Evolutionary conservation across 805 yeast species (phyloP).

Genomic region (Kuraishia capsulata): DNA sequence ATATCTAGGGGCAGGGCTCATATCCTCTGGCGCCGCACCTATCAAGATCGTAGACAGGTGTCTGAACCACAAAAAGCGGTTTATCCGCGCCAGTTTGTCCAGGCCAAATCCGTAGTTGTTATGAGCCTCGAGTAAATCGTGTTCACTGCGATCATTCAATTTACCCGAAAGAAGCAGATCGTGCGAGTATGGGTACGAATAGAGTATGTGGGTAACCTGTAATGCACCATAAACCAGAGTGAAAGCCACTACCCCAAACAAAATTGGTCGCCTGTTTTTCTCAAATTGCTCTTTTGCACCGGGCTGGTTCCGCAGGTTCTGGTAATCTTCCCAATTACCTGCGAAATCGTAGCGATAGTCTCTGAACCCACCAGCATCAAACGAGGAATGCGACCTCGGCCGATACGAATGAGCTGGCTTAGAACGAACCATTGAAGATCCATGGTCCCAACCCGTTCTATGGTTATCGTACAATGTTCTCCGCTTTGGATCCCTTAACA

Average conservation of each 20-base stretch:
- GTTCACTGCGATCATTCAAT: constrained; percentile 30
- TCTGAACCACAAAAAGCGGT: constrained; percentile 51
- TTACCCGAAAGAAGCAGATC: constrained; percentile 16
- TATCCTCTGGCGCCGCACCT: neutral
- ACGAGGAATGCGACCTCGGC: neutral
- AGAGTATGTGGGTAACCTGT: constrained; percentile 19
- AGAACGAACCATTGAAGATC: neutral
- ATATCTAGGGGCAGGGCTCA: neutral
- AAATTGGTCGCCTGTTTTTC: constrained; percentile 18
- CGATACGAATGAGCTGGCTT: neutral
- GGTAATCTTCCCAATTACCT: constrained; percentile 57
- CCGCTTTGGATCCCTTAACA: constrained; percentile 35
- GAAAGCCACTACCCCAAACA: constrained; percentile 16
- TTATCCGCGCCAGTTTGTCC: constrained; percentile 39
- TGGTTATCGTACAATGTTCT: constrained; percentile 36
- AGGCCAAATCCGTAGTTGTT: constrained; percentile 44
- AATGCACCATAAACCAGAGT: constrained; percentile 16
- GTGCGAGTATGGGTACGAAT: constrained; percentile 30
- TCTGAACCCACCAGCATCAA: constrained; percentile 2
- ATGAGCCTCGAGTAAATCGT: constrained; percentile 31
- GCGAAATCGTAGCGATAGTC: constrained; percentile 46
- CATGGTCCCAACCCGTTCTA: constrained; percentile 33
- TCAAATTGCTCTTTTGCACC: constrained; percentile 13
- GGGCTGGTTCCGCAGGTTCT: constrained; percentile 16
- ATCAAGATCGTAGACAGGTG: constrained; percentile 8